phyloP scores from a whole-genome alignment of 192 early-diverging fungal genomes.

The Phycomyces nitens region DNA sequence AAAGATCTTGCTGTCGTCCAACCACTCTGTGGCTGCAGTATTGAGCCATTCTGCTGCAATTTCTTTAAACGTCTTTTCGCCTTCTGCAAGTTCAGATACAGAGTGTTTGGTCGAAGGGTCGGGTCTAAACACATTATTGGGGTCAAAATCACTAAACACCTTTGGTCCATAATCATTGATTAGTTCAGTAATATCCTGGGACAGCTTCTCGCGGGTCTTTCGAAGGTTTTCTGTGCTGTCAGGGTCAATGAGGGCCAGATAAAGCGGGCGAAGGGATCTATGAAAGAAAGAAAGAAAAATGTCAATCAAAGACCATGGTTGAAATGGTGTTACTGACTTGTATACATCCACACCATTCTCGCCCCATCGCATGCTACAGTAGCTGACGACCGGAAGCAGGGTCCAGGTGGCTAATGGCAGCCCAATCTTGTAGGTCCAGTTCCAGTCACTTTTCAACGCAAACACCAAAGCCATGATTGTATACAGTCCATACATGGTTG shows the following conservation, averaged over 20 bases:
- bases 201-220: conserved; percentile 65
- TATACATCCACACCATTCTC: conserved; percentile 75
- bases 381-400: conserved; percentile 65
- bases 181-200: conserved; percentile 69
- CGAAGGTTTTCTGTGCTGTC: conserved; percentile 64
- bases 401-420: conserved; percentile 45
- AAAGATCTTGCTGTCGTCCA: conserved; percentile 52
- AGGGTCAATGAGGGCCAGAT: conserved; percentile 64
- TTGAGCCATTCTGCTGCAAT: conserved; percentile 32
- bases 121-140: conserved; percentile 11
- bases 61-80: conserved; percentile 20
- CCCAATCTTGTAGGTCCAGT: conserved; percentile 29
- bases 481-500: conserved; percentile 69
- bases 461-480: conserved; percentile 57
- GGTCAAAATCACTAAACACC: conserved; percentile 70
- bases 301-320: neutral
- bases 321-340: conserved; percentile 37
- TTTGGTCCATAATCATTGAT: conserved; percentile 84
- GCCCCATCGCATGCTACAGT: conserved; percentile 68
- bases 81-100: conserved; percentile 17
- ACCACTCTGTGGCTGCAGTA: conserved; percentile 35
- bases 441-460: conserved; percentile 27
- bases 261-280: conserved; percentile 80
- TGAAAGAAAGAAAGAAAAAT: conserved; percentile 31
- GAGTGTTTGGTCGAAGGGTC: neutral